Conservation (phyloP, 202 grass and related monocot genomes). For the Setaria viridis region DNA sequence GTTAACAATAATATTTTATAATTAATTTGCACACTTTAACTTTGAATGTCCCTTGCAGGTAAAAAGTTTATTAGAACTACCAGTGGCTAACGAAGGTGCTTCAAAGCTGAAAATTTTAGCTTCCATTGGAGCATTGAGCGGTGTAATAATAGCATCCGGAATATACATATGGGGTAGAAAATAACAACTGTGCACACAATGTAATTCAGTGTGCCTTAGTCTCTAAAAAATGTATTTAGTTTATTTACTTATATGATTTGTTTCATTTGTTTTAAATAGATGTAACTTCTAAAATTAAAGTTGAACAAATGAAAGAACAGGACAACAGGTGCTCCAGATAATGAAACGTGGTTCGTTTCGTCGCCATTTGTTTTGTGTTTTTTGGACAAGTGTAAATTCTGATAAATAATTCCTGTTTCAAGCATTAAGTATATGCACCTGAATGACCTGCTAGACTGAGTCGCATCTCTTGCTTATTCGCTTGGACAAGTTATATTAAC, state of each 20-base stretch:
- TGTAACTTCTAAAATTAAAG: conserved; percentile 23
- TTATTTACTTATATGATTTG: not conserved
- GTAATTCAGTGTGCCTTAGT: not conserved
- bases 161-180: conserved; percentile 74
- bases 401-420: not conserved
- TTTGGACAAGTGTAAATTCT: too few relatives aligned
- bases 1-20: not conserved
- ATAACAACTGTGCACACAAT: conserved; percentile 27
- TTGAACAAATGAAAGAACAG: conserved; percentile 35
- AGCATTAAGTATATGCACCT: not conserved
- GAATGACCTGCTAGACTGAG: not conserved
- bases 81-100: conserved; percentile 46
- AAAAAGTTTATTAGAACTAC: conserved; percentile 57
- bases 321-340: conserved; percentile 16
- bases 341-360: not conserved
- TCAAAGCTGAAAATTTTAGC: conserved; percentile 70
- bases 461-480: not conserved
- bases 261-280: conserved; percentile 23
- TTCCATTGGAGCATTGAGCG: conserved; percentile 56
- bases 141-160: conserved; percentile 53
- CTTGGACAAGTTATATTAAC: not conserved
- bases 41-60: conserved; percentile 47
- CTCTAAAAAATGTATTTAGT: conserved; percentile 31
- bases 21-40: not conserved
- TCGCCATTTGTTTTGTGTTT: not conserved